These are phyloP conservation scores for Stromatinia cepivora DNA, from an alignment of 2,329 filamentous ascomycete genomes.

Conservation along the genomic window DNA sequence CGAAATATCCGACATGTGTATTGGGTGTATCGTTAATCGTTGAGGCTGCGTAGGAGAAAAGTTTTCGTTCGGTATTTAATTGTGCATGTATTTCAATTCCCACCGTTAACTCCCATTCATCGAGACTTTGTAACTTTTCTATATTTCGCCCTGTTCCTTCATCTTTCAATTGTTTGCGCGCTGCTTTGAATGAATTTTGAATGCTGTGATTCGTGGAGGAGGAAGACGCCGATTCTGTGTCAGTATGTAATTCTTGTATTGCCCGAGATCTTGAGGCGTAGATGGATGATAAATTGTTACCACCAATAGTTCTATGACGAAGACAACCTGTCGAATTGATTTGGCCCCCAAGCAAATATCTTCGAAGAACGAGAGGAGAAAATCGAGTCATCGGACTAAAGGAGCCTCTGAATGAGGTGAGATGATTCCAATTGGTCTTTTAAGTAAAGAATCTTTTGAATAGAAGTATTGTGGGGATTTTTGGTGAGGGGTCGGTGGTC, in stretches of 20 bases:
- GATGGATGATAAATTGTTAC: slow-evolving; percentile 21
- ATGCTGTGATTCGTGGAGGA: slow-evolving; percentile 6
- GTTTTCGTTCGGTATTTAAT: slow-evolving; percentile 82
- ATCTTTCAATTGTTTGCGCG: slow-evolving; percentile 70
- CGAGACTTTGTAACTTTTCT: slow-evolving; percentile 47
- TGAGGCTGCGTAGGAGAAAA: slow-evolving; percentile 76
- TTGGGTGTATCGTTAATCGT: slow-evolving; percentile 72
- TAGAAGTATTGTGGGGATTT: not conserved
- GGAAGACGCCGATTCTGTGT: slow-evolving; percentile 20
- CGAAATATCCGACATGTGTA: slow-evolving; percentile 84
- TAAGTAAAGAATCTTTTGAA: not conserved
- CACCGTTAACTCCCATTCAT: slow-evolving; percentile 86
- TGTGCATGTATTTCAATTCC: slow-evolving; percentile 98
- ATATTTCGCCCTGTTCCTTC: slow-evolving; percentile 56
- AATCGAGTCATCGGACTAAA: slow-evolving; percentile 36
- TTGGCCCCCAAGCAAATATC: slow-evolving; percentile 39
- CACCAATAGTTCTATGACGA: slow-evolving; percentile 23
- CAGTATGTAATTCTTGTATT: slow-evolving; percentile 26
- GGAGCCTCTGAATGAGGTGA: not conserved
- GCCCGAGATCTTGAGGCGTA: slow-evolving; percentile 27
- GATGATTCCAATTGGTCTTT: slow-evolving; percentile 8
- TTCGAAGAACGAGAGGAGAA: slow-evolving; percentile 34
- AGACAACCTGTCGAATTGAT: slow-evolving; percentile 36
- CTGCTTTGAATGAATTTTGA: slow-evolving; percentile 48
- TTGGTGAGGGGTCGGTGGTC: slow-evolving; percentile 5